These are phyloP conservation scores for Aspergillus nomiae DNA, from an alignment of 2,329 filamentous ascomycete genomes.

Conservation along the genomic window DNA sequence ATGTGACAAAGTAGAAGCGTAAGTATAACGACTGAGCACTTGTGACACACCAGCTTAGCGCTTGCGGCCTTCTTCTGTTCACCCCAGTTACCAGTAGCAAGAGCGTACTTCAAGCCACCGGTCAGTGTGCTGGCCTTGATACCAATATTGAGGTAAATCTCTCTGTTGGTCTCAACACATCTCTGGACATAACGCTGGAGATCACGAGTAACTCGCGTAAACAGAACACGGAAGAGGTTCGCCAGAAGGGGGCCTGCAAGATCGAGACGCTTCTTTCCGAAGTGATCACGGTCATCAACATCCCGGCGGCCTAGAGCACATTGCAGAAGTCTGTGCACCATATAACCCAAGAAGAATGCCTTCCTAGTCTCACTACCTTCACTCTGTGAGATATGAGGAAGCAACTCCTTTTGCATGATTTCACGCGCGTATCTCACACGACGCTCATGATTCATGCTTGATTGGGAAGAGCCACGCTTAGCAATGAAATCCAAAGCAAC, in stretches of 20 bases:
- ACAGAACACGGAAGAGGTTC: conserved; percentile 92
- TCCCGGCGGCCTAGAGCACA: conserved; percentile 91
- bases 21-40: conserved; percentile 96
- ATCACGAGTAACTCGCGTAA: conserved; percentile 87
- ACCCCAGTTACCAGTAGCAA: conserved; percentile 98
- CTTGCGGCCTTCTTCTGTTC: conserved; percentile 98
- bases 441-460: conserved; percentile 75
- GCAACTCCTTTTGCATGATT: conserved; percentile 93
- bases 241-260: conserved; percentile 90
- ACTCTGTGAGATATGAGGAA: conserved; percentile 93
- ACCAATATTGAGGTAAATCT: conserved; percentile 88
- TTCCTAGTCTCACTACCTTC: conserved; percentile 95
- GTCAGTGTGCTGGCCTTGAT: conserved; percentile 90
- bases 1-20: conserved; percentile 94
- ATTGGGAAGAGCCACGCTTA: conserved; percentile 76
- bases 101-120: conserved; percentile 92
- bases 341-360: conserved; percentile 97
- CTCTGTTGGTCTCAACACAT: conserved; percentile 83
- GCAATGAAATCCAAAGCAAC: conserved; percentile 94
- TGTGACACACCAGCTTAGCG: conserved; percentile 97
- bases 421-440: conserved; percentile 91
- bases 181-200: conserved; percentile 88
- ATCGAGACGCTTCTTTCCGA: conserved; percentile 97
- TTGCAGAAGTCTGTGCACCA: conserved; percentile 94
- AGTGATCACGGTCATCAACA: conserved; percentile 96